Conservation (phyloP, 257 asterid species). For the Ilex aquifolium region DNA sequence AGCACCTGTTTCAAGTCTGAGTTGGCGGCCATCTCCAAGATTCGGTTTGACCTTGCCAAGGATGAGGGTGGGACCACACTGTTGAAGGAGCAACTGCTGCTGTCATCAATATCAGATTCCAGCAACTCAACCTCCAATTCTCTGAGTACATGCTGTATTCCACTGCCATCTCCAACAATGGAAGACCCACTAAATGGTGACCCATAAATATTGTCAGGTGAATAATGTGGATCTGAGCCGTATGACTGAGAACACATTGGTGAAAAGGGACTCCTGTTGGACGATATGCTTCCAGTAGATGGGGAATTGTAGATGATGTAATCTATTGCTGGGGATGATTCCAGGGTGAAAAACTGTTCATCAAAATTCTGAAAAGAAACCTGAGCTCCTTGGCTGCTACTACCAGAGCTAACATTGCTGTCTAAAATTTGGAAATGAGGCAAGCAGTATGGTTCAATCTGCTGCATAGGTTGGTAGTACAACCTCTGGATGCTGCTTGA, state of each 20-base stretch:
- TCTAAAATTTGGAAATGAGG: constrained; percentile 47
- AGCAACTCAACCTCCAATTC: neutral
- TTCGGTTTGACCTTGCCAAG: neutral
- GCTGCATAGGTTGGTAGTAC: constrained; percentile 46
- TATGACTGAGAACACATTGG: neutral
- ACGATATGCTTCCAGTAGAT: neutral
- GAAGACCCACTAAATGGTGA: neutral
- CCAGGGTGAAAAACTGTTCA: constrained; percentile 9
- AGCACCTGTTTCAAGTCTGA: neutral
- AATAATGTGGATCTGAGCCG: neutral
- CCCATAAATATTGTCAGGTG: neutral
- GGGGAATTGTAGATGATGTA: neutral
- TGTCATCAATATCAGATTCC: neutral
- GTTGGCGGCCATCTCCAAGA: neutral
- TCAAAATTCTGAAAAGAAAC: constrained; percentile 40
- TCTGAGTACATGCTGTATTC: neutral
- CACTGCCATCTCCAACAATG: neutral
- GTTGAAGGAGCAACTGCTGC: neutral
- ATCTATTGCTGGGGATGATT: neutral
- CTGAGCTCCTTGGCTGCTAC: constrained; percentile 47
- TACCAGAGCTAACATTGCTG: constrained; percentile 36
- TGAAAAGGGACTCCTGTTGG: neutral
- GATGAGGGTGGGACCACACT: neutral
- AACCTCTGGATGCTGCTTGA: constrained; percentile 39
- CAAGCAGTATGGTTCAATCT: constrained; percentile 30